phyloP scores from a whole-genome alignment of 768 basidiomycete species.

The Russula emetica region DNA sequence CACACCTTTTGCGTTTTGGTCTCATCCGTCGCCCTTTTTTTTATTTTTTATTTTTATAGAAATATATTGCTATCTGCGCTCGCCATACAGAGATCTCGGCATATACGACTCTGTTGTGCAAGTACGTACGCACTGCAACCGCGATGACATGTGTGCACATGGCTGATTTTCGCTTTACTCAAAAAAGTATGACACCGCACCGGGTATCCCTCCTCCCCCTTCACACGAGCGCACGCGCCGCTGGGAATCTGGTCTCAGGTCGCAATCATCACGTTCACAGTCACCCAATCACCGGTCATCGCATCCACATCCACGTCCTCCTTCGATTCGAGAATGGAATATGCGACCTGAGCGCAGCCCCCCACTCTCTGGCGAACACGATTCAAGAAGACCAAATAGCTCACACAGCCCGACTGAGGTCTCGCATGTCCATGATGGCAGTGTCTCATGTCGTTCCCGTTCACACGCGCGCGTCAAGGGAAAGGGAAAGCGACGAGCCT shows the following conservation, averaged over 20 bases:
- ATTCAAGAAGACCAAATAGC: background rate
- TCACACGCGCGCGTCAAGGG: background rate
- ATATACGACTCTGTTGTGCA: conserved; percentile 80
- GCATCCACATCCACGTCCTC: conserved; percentile 21
- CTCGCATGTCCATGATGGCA: background rate
- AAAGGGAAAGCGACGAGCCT: conserved; percentile 20
- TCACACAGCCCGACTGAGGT: background rate
- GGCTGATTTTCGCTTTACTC: conserved; percentile 1
- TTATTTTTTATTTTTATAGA: conserved; percentile 45
- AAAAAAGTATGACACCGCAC: conserved; percentile 57
- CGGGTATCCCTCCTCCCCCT: conserved; percentile 39
- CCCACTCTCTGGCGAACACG: background rate
- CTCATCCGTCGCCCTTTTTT: background rate
- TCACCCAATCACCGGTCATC: conserved; percentile 30
- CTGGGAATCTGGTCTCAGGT: conserved; percentile 28
- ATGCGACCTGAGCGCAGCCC: background rate
- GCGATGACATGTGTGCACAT: background rate
- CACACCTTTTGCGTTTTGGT: background rate
- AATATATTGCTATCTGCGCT: conserved; percentile 83
- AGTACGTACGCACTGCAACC: conserved; percentile 39
- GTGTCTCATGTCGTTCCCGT: too few species aligned
- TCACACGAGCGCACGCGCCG: conserved; percentile 33
- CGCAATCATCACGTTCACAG: conserved; percentile 28
- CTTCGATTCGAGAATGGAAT: conserved; percentile 18
- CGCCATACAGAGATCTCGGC: conserved; percentile 80